Conservation (phyloP, 768 basidiomycete species). For the Mycena latifolia region DNA sequence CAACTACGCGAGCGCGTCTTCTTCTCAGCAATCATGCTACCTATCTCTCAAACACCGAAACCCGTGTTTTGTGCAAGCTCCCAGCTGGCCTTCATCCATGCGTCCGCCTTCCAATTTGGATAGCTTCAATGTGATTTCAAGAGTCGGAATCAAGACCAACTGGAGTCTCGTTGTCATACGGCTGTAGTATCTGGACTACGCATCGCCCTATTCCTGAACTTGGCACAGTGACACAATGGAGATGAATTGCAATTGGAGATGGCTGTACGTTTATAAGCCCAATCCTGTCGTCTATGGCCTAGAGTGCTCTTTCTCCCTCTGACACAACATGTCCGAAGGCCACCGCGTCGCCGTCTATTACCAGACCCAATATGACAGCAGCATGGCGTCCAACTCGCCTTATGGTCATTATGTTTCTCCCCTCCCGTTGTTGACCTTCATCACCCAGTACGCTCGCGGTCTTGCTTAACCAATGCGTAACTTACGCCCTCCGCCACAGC, state of each 20-base stretch:
- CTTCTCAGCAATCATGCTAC: too few relatives aligned
- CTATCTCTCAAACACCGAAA: too few relatives aligned
- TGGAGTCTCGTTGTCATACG: too few relatives aligned
- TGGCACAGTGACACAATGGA: neutral
- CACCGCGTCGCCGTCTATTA: constrained; percentile 42
- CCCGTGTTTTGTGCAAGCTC: too few relatives aligned
- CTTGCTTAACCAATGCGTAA: neutral
- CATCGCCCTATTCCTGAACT: neutral
- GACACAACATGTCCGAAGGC: constrained; percentile 34
- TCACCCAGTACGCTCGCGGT: constrained; percentile 37
- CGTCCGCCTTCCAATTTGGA: too few relatives aligned
- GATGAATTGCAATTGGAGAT: neutral
- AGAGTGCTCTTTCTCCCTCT: constrained; percentile 1
- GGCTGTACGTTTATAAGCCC: too few relatives aligned
- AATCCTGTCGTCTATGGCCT: neutral
- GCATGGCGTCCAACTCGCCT: constrained; percentile 23
- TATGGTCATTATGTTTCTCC: constrained; percentile 39
- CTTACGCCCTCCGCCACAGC: neutral
- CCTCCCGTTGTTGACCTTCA: constrained; percentile 37
- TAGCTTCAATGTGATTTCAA: too few relatives aligned
- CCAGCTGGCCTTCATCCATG: too few relatives aligned
- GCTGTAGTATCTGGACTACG: too few relatives aligned
- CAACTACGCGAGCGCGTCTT: too few relatives aligned
- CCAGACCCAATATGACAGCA: constrained; percentile 41
- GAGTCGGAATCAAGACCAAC: too few relatives aligned